A percentile compares a stretch with the other conserved stretches of the same genome.
phyloP scores from a whole-genome alignment of 169 alveolate species.

The Besnoitia besnoiti region DNA sequence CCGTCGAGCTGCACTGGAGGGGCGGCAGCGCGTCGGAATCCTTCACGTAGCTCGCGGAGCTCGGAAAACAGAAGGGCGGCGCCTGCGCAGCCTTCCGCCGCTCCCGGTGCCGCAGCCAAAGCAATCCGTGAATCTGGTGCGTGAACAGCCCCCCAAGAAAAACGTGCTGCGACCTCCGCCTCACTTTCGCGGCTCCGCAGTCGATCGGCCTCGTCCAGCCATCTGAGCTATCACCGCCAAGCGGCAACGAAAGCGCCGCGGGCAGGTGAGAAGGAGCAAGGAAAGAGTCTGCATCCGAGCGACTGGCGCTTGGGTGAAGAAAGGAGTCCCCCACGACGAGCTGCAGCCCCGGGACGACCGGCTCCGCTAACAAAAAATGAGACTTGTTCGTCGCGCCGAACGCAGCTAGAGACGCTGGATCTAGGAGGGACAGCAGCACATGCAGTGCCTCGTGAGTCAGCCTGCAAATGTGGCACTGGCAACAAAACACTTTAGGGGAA shows the following conservation, averaged over 20 bases:
- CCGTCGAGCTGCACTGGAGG: too few species aligned
- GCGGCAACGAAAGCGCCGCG: not conserved
- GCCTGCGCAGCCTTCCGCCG: not conserved
- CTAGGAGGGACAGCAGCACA: not conserved
- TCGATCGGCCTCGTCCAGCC: too few species aligned
- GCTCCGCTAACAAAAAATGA: slow-evolving; percentile 1
- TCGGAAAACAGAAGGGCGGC: not conserved
- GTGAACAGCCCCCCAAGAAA: slow-evolving; percentile 44
- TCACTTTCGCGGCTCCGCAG: not conserved
- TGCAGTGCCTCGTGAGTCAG: slow-evolving; percentile 9
- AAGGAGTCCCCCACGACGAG: not conserved
- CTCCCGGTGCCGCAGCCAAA: slow-evolving; percentile 66
- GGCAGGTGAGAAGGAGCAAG: not conserved
- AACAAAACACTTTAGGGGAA: not conserved
- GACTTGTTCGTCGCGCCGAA: not conserved
- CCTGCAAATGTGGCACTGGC: not conserved
- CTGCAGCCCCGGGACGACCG: not conserved
- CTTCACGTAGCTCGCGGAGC: too few species aligned
- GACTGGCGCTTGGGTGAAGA: not conserved
- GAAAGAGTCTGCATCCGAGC: not conserved
- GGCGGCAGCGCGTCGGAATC: too few species aligned
- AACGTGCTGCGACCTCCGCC: not conserved
- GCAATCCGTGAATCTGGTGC: slow-evolving; percentile 57
- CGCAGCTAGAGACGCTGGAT: slow-evolving; percentile 11
- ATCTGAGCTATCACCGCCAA: too few species aligned